Evolutionary conservation across 495 filamentous ascomycete species (phyloP).

Genomic region (Talaromyces wortmannii): DNA sequence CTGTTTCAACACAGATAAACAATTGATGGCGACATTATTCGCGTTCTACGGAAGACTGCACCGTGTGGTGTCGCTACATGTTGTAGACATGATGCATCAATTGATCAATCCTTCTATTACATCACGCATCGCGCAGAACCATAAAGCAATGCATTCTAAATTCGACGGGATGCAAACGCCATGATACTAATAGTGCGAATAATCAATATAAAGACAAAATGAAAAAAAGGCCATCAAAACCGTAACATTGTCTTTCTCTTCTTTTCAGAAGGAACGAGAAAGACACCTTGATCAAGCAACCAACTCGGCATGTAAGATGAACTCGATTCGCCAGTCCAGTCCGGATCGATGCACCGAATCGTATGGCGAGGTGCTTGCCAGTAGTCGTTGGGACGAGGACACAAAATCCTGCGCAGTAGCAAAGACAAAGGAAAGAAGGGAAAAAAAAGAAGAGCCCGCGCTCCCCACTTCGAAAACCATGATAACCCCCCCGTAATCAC

Average conservation of each 20-base stretch:
- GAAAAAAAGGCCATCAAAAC: neutral
- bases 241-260: neutral
- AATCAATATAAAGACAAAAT: neutral
- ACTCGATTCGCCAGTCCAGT: too few species aligned
- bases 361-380: too few species aligned
- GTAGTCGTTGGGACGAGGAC: neutral
- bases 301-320: too few species aligned
- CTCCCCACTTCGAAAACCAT: neutral
- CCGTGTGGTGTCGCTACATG: too few species aligned
- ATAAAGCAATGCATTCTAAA: neutral
- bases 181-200: neutral
- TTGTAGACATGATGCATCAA: too few species aligned
- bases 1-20: too few species aligned
- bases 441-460: neutral
- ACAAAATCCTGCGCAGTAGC: neutral
- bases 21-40: too few species aligned
- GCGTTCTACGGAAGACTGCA: too few species aligned
- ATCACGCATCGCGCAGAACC: neutral
- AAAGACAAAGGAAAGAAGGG: neutral
- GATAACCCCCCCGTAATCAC: neutral
- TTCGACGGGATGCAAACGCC: neutral
- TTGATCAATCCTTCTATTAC: too few species aligned
- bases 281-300: too few species aligned
- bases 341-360: too few species aligned
- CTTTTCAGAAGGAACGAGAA: too few species aligned